Percentiles rank a stretch among this genome's conserved stretches.
phyloP scores from a whole-genome alignment of 208 protist genomes.

The Crithidia brevicula region DNA sequence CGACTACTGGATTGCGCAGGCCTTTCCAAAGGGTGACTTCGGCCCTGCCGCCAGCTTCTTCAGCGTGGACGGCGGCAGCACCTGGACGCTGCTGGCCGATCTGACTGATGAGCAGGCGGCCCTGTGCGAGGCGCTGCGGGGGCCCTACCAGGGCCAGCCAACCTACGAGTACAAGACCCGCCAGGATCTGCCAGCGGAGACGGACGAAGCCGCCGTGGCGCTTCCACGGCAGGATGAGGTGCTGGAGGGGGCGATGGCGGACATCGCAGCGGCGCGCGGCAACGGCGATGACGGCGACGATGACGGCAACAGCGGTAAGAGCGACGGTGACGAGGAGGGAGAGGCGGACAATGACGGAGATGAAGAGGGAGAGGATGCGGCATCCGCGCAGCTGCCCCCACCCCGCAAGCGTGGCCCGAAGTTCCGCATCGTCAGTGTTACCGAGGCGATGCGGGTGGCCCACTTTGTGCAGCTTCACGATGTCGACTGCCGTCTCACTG shows the following conservation, averaged over 20 bases:
- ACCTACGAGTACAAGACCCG: slow-evolving; percentile 88
- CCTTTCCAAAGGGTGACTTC: slow-evolving; percentile 57
- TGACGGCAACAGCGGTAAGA: slow-evolving; percentile 38
- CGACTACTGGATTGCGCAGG: slow-evolving; percentile 87
- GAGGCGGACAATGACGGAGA: slow-evolving; percentile 61
- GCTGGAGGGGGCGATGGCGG: slow-evolving; percentile 49
- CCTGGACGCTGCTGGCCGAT: slow-evolving; percentile 65
- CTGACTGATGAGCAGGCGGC: slow-evolving; percentile 69
- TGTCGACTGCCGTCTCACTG: slow-evolving; percentile 67
- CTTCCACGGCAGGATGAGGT: slow-evolving; percentile 51
- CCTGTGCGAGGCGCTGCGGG: slow-evolving; percentile 86
- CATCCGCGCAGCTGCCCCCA: slow-evolving; percentile 53
- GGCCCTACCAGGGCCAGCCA: slow-evolving; percentile 80
- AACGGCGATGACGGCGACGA: slow-evolving; percentile 23
- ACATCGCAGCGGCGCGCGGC: slow-evolving; percentile 32
- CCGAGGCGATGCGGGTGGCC: slow-evolving; percentile 76
- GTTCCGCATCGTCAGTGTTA: slow-evolving; percentile 81
- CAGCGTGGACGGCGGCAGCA: slow-evolving; percentile 83
- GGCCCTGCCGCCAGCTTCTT: slow-evolving; percentile 70
- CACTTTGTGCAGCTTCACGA: slow-evolving; percentile 89
- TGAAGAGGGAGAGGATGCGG: slow-evolving; percentile 61
- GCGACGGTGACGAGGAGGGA: slow-evolving; percentile 56
- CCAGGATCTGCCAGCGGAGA: slow-evolving; percentile 75
- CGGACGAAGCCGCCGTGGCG: slow-evolving; percentile 56
- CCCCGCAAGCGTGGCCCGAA: slow-evolving; percentile 53